Evolutionary conservation across 1,139 yeast genomes (phyloP), one percentile per base, ranked within the genome.

Genomic region (Candida sojae): DNA sequence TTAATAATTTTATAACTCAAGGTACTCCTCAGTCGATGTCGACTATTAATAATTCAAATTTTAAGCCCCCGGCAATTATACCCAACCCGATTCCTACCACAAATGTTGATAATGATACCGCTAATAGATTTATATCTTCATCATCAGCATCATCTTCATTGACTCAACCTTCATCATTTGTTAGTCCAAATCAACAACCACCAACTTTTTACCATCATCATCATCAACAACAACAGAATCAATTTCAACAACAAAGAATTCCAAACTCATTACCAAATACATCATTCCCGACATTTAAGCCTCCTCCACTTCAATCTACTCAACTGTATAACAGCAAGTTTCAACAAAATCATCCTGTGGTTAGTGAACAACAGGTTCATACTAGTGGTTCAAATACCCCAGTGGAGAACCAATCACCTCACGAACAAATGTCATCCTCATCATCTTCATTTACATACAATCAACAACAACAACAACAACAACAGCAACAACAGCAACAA

Each of bases 41-140:
- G 45, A 23, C 48, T 41, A 6, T 11, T 23, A 34, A 43, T 4
- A 38, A 45, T 10, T 44, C 48, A 17, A 56, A 55, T 42, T 61
- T 53, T 45, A 56, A 57, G 40, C 62, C 62, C 40, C 54, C 51
- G 50, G 63, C 51, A 46, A 53, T 57, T 56, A 55, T 54, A 44
- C 66, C 71, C 42, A 72, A 68, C 44, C 74, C 77, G 2, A 70
- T 71, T 8, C 79, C 84, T 17, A 79, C 84, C 7, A 79, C 83
- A 2, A 51, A 44, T 21, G 49, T 55, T 4, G 45, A 45, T 34
- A 53, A 48, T 6, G 56, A 55, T 35, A 26, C 57, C 4, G 55
- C 53, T 4, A 43, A 35, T 13, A 48, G 44, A 33, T 33, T 34
- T 13, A 26, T 43, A 35, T 26, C 40, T 11, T 37, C 52, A 43